These are phyloP conservation scores for Pigoraptor vietnamica DNA, from an alignment of 78 protist genomes.

Conservation along the genomic window DNA sequence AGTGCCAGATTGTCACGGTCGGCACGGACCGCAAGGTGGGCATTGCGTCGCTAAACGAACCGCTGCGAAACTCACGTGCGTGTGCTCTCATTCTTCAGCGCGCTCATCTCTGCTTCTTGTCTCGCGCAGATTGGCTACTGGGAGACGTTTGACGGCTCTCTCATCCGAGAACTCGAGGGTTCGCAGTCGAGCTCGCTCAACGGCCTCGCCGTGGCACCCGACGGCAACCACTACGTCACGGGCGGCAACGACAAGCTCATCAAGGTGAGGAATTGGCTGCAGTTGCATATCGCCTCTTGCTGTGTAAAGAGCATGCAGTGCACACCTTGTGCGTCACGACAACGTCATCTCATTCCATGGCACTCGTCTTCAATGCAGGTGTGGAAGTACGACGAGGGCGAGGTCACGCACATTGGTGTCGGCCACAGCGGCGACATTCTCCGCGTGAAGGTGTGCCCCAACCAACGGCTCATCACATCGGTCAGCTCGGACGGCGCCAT, in stretches of 20 bases:
- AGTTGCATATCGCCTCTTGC: no score
- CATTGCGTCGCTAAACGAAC: not conserved
- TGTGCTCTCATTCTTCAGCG: not conserved
- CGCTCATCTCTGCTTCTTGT: not conserved
- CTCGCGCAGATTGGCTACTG: conserved; percentile 29
- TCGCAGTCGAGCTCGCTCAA: conserved; percentile 23
- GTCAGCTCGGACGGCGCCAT: conserved; percentile 54
- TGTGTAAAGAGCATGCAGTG: no score
- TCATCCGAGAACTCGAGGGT: conserved; percentile 54
- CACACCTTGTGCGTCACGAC: no score
- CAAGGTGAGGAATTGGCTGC: conserved; percentile 16
- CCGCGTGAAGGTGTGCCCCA: conserved; percentile 33
- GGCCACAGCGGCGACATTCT: conserved; percentile 47
- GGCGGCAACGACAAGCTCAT: conserved; percentile 44
- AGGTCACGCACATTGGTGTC: not conserved
- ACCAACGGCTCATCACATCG: conserved; percentile 28
- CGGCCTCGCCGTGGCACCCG: conserved; percentile 22
- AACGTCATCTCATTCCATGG: not conserved
- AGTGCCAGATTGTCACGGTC: conserved; percentile 53
- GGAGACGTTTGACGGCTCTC: conserved; percentile 47
- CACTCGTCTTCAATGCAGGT: not conserved
- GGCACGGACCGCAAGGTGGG: conserved; percentile 64
- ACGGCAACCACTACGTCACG: conserved; percentile 35
- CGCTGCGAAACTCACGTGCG: not conserved
- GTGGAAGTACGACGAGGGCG: conserved; percentile 54